A percentile compares a stretch with the other conserved stretches of the same genome.
Evolutionary conservation across 805 yeast species (phyloP).

Genomic region (Vanderwaltozyma tropicalis): DNA sequence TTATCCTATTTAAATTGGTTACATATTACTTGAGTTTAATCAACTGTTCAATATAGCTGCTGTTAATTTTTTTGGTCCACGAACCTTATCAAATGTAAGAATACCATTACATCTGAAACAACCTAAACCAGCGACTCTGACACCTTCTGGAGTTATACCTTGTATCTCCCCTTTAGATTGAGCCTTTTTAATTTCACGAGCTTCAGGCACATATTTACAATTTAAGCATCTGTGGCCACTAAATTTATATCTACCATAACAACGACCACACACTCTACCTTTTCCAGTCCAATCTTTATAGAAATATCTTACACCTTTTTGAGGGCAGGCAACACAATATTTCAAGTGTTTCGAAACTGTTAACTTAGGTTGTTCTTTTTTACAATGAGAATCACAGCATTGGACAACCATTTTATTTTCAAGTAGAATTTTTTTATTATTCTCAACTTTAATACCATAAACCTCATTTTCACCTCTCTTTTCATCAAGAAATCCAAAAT

Average conservation of each 20-base stretch:
- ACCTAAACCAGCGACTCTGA: slow-evolving; percentile 9
- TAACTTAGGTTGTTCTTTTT: slow-evolving; percentile 12
- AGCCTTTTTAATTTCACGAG: slow-evolving; percentile 14
- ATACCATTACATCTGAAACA: slow-evolving; percentile 14
- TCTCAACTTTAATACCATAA: slow-evolving; percentile 12
- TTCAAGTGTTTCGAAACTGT: slow-evolving; percentile 12
- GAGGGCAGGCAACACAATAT: slow-evolving; percentile 18
- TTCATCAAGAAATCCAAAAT: slow-evolving; percentile 15
- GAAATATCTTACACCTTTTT: slow-evolving; percentile 16
- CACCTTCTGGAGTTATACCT: slow-evolving; percentile 11
- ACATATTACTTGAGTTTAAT: background rate
- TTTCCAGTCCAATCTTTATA: slow-evolving; percentile 22
- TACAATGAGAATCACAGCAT: slow-evolving; percentile 11
- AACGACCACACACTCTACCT: slow-evolving; percentile 17
- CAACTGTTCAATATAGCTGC: background rate
- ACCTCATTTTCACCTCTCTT: slow-evolving; percentile 13
- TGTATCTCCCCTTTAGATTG: slow-evolving; percentile 8
- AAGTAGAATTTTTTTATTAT: slow-evolving; percentile 11
- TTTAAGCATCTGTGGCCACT: slow-evolving; percentile 17
- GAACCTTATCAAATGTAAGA: slow-evolving; percentile 8
- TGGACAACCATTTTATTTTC: slow-evolving; percentile 16
- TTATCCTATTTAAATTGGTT: background rate
- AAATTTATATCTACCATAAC: slow-evolving; percentile 18
- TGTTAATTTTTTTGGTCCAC: slow-evolving; percentile 8
- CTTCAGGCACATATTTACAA: slow-evolving; percentile 21